These are phyloP conservation scores for Echeveria elegans DNA, from an alignment of 164 flowering plant genomes.

Conservation along the genomic window DNA sequence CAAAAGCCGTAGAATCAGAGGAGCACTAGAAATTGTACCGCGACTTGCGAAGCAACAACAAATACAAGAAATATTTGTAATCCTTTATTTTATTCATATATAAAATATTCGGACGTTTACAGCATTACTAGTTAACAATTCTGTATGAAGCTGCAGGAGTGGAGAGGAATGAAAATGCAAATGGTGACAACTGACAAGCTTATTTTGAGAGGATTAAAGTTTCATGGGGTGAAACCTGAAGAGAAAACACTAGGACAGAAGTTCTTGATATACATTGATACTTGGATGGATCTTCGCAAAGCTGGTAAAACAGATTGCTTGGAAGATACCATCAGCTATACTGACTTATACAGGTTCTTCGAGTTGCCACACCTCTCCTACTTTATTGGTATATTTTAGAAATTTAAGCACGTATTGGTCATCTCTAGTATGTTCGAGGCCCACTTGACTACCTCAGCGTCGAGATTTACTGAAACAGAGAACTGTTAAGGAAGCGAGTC, in stretches of 20 bases:
- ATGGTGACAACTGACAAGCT: conserved; percentile 93
- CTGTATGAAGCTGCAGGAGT: conserved; percentile 8
- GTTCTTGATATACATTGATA: conserved; percentile 80
- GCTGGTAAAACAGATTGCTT: conserved; percentile 71
- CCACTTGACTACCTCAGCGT: conserved; percentile 72
- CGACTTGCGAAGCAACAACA: too few species aligned
- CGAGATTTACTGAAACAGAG: conserved; percentile 44
- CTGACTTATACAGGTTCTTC: conserved; percentile 63
- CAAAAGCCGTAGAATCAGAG: too few species aligned
- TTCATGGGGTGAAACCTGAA: conserved; percentile 79
- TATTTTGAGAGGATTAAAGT: conserved; percentile 69
- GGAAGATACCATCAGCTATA: conserved; percentile 64
- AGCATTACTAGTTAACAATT: too few species aligned
- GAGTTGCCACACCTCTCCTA: neutral
- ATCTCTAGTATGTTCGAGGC: conserved; percentile 70
- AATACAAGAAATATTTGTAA: too few species aligned
- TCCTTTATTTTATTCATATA: too few species aligned
- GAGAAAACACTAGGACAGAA: conserved; percentile 83
- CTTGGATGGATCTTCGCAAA: conserved; percentile 70
- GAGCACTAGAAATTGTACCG: too few species aligned
- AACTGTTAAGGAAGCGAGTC: neutral
- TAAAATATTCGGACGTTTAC: too few species aligned
- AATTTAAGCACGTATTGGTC: neutral
- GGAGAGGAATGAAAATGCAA: conserved; percentile 17
- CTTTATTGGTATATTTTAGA: too few species aligned